These are phyloP conservation scores for Curvularia sp. DNA, from an alignment of 2,329 filamentous ascomycete species.

Conservation along the genomic window DNA sequence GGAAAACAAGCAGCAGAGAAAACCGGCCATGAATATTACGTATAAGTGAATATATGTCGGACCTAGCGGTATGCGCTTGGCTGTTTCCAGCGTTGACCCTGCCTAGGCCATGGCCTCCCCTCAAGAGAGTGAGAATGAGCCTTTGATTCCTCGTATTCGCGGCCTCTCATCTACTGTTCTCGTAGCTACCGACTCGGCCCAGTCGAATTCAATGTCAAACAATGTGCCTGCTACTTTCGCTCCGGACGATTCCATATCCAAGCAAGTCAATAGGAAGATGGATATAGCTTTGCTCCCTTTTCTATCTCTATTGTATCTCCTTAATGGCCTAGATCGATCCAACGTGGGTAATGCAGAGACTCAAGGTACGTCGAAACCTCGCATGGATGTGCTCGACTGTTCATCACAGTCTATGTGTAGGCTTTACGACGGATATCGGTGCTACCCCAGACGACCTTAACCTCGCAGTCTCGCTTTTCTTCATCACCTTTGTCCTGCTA, in stretches of 20 bases:
- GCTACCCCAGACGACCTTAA: constrained; percentile 34
- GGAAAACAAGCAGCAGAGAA: background rate
- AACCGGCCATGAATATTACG: constrained; percentile 8
- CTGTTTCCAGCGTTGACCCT: constrained; percentile 2
- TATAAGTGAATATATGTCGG: constrained; percentile 2
- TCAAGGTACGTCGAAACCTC: constrained; percentile 23
- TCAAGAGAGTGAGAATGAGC: constrained; percentile 2
- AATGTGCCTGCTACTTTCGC: background rate
- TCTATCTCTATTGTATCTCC: constrained; percentile 30
- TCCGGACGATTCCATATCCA: constrained; percentile 9
- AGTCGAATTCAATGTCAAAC: background rate
- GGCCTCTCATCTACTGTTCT: background rate
- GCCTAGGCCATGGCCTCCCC: constrained; percentile 1
- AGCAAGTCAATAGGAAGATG: constrained; percentile 28
- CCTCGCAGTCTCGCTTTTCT: constrained; percentile 36
- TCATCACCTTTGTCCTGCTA: constrained; percentile 33
- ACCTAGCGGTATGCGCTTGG: background rate
- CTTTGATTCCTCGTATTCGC: background rate
- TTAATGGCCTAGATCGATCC: constrained; percentile 34
- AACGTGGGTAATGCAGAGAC: constrained; percentile 40
- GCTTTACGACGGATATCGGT: constrained; percentile 32
- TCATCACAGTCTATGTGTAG: constrained; percentile 12
- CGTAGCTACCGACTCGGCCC: background rate
- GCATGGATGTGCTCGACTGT: background rate
- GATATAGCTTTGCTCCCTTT: constrained; percentile 33